These are phyloP conservation scores for Botrytis elliptica DNA, from an alignment of 2,329 filamentous ascomycete genomes.

Conservation along the genomic window DNA sequence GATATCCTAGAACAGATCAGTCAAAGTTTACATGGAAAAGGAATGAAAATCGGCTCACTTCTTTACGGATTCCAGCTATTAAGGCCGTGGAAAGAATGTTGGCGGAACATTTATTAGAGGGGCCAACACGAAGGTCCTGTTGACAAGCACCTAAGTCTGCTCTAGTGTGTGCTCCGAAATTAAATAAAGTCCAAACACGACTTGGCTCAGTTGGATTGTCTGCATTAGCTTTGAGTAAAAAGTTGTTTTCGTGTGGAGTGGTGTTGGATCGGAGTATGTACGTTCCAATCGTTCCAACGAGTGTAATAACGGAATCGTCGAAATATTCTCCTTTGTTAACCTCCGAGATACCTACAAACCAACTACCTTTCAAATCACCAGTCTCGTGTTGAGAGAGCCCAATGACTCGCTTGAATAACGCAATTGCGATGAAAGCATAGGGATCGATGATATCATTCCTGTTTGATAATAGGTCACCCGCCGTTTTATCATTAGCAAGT, in stretches of 20 bases:
- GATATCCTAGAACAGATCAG: conserved; percentile 26
- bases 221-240: conserved; percentile 16
- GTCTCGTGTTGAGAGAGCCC: conserved; percentile 19
- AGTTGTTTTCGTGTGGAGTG: conserved; percentile 27
- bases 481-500: conserved; percentile 21
- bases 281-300: conserved; percentile 31
- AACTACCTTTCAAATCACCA: conserved; percentile 5
- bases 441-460: conserved; percentile 18
- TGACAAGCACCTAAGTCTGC: conserved; percentile 13
- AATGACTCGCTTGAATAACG: conserved; percentile 24
- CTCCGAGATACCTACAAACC: conserved; percentile 24
- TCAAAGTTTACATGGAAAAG: background rate
- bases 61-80: conserved; percentile 31
- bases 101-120: conserved; percentile 18
- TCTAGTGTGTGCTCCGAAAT: conserved; percentile 12
- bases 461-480: background rate
- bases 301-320: conserved; percentile 14
- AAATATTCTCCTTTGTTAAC: conserved; percentile 10
- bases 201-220: conserved; percentile 12
- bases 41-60: conserved; percentile 25
- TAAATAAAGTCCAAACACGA: conserved; percentile 22
- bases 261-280: conserved; percentile 27
- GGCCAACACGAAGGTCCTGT: conserved; percentile 14
- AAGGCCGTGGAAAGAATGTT: conserved; percentile 21
- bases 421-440: conserved; percentile 28